Evolutionary conservation across 371 early-diverging fungal genomes (phyloP).

Genomic region (Mucor indicus): DNA sequence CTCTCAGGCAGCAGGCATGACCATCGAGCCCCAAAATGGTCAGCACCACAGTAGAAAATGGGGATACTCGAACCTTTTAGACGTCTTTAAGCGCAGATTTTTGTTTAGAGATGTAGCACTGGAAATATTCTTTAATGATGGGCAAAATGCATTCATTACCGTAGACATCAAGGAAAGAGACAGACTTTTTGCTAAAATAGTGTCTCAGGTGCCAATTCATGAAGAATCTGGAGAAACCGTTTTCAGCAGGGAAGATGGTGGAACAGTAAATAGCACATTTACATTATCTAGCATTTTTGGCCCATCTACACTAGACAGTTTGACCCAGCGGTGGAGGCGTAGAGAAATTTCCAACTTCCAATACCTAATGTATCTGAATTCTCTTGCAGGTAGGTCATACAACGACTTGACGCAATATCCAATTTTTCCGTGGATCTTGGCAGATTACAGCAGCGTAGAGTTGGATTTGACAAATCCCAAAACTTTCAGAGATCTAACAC

Average conservation of each 20-base stretch:
- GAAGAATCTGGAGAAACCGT: slow-evolving; percentile 43
- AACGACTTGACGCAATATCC: slow-evolving; percentile 72
- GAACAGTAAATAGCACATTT: slow-evolving; percentile 43
- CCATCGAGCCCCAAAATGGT: slow-evolving; percentile 40
- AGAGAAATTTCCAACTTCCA: slow-evolving; percentile 85
- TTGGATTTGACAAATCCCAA: slow-evolving; percentile 69
- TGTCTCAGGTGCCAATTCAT: slow-evolving; percentile 49
- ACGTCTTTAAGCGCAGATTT: slow-evolving; percentile 71
- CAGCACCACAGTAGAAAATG: slow-evolving; percentile 61
- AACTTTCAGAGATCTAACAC: slow-evolving; percentile 79
- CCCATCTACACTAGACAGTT: slow-evolving; percentile 61
- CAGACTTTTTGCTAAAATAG: slow-evolving; percentile 62
- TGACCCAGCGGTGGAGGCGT: slow-evolving; percentile 71
- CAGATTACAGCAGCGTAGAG: slow-evolving; percentile 64
- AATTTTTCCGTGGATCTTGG: slow-evolving; percentile 74
- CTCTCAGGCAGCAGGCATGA: slow-evolving; percentile 56
- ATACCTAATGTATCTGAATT: slow-evolving; percentile 86
- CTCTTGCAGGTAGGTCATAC: slow-evolving; percentile 72
- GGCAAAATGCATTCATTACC: slow-evolving; percentile 70
- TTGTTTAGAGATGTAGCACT: slow-evolving; percentile 73
- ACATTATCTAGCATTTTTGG: slow-evolving; percentile 61
- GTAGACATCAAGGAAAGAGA: slow-evolving; percentile 68
- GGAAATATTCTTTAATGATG: slow-evolving; percentile 79
- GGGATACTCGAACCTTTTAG: slow-evolving; percentile 65
- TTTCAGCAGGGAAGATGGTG: slow-evolving; percentile 41